Percentiles rank a stretch among this genome's conserved stretches.
These are phyloP conservation scores for Penicillium parvum DNA, from an alignment of 495 filamentous ascomycete species.

Conservation along the genomic window DNA sequence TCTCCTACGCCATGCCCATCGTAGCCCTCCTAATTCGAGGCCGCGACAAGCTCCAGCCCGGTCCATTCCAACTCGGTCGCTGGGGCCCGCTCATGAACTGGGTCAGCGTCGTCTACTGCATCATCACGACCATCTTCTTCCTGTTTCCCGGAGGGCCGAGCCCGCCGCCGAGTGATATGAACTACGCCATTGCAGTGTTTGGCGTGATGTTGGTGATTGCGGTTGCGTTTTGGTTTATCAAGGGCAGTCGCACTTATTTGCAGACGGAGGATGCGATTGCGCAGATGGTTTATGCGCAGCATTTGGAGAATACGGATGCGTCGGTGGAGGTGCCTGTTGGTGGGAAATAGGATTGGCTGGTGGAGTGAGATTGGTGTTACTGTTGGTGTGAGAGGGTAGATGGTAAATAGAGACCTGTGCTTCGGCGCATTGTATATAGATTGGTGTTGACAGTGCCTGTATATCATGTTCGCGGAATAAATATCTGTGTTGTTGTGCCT, in stretches of 20 bases:
- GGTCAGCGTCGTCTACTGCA: constrained; percentile 42
- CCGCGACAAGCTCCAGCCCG: constrained; percentile 39
- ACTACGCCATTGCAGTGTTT: constrained; percentile 48
- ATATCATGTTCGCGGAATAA: no score
- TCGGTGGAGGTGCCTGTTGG: constrained; percentile 48
- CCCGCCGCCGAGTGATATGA: constrained; percentile 42
- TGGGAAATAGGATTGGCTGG: not conserved
- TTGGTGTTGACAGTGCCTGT: no score
- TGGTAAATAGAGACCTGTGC: no score
- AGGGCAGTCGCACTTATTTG: constrained; percentile 35
- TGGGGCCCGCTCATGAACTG: constrained; percentile 37
- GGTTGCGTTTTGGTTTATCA: constrained; percentile 41
- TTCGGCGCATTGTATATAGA: no score
- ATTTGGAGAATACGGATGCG: constrained; percentile 26
- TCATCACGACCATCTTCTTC: constrained; percentile 47
- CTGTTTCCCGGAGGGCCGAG: constrained; percentile 41
- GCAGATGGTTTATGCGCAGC: constrained; percentile 39
- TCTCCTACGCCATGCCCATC: constrained; percentile 46
- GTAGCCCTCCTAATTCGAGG: constrained; percentile 37
- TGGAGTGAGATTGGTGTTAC: no score
- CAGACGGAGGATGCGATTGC: constrained; percentile 39
- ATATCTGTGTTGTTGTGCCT: no score
- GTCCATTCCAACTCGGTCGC: constrained; percentile 39
- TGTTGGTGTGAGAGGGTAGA: no score
- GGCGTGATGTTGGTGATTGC: constrained; percentile 47